phyloP scores from a whole-genome alignment of 306 rosid genomes.

The Fragaria iinumae region DNA sequence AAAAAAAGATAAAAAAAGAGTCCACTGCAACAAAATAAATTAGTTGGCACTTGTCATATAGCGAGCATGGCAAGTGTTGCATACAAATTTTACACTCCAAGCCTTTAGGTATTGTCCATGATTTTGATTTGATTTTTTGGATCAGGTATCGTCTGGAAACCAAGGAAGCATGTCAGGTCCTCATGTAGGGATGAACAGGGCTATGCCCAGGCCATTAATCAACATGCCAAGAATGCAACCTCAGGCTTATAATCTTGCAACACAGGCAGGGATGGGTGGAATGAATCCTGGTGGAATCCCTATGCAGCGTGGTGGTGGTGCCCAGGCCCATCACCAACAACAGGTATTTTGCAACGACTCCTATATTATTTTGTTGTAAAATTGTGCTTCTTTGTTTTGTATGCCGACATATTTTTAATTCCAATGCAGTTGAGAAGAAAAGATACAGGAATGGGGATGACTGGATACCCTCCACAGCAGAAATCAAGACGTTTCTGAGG shows the following conservation, averaged over 20 bases:
- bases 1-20: neutral
- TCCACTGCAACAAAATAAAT: neutral
- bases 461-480: conserved; percentile 78
- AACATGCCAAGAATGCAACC: conserved; percentile 83
- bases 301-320: conserved; percentile 80
- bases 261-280: conserved; percentile 81
- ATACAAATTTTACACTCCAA: neutral
- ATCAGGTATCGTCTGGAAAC: conserved; percentile 75
- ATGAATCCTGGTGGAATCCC: conserved; percentile 88
- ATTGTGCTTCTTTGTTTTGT: neutral
- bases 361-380: neutral
- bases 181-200: conserved; percentile 59
- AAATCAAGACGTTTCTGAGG: conserved; percentile 72
- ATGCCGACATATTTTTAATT: conserved; percentile 20
- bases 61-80: neutral
- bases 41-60: neutral
- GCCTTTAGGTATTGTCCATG: neutral
- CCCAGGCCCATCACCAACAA: conserved; percentile 83
- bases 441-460: conserved; percentile 67
- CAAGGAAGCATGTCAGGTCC: conserved; percentile 61
- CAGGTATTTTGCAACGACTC: conserved; percentile 44
- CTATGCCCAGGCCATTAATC: conserved; percentile 63
- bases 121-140: conserved; percentile 6
- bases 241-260: conserved; percentile 72
- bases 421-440: conserved; percentile 70